A percentile compares a stretch with the other conserved stretches of the same genome.
These are phyloP conservation scores for Termitomyces heimii DNA, from an alignment of 768 basidiomycete species.

Conservation along the genomic window DNA sequence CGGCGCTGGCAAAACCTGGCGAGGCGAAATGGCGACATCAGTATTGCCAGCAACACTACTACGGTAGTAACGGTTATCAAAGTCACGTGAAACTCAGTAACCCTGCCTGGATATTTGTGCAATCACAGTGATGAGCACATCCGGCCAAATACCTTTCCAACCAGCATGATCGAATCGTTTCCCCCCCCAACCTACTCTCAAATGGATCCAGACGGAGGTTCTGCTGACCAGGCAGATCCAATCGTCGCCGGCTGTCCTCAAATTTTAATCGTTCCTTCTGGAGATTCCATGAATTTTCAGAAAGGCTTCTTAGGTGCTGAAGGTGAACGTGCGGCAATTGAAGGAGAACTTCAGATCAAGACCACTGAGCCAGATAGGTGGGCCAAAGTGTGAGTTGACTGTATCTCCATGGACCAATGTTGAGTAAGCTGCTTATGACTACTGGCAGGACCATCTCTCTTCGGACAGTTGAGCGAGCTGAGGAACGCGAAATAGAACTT, in stretches of 20 bases:
- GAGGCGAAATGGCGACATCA: background rate
- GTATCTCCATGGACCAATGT: conserved; percentile 2
- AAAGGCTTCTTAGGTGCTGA: conserved; percentile 83
- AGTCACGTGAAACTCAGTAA: background rate
- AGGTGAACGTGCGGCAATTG: conserved; percentile 75
- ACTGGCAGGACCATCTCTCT: conserved; percentile 64
- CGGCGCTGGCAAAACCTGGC: too few species aligned
- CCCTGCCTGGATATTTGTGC: too few species aligned
- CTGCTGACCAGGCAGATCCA: conserved; percentile 15
- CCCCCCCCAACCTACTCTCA: conserved; percentile 63
- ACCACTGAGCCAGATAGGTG: conserved; percentile 52
- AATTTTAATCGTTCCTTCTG: conserved; percentile 68
- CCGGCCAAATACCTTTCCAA: background rate
- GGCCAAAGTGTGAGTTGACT: conserved; percentile 60
- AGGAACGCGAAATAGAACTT: conserved; percentile 62
- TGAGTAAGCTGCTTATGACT: conserved; percentile 5
- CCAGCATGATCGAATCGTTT: conserved; percentile 33
- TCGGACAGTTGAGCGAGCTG: conserved; percentile 60
- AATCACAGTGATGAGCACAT: too few species aligned
- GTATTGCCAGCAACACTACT: too few species aligned
- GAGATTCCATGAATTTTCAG: conserved; percentile 73
- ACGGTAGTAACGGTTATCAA: too few species aligned
- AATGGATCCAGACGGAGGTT: conserved; percentile 25
- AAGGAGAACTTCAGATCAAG: conserved; percentile 86
- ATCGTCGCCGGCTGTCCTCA: conserved; percentile 38